phyloP scores from a whole-genome alignment of 768 basidiomycete species.

The Chalciporus sphaerocephalus region DNA sequence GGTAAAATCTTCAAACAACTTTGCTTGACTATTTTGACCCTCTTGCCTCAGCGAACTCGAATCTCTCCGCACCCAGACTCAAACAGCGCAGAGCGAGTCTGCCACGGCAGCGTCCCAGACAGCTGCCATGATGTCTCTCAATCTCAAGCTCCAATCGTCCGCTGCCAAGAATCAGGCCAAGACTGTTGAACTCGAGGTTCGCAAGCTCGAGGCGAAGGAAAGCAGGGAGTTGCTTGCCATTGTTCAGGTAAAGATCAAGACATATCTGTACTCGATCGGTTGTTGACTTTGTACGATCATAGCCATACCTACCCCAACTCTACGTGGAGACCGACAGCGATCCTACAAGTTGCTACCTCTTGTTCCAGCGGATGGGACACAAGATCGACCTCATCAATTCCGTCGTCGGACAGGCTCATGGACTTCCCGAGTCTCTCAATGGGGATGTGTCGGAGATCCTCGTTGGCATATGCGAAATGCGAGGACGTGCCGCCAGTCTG shows the following conservation, averaged over 20 bases:
- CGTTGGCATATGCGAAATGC: conserved; percentile 95
- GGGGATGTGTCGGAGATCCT: conserved; percentile 77
- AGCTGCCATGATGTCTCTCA: conserved; percentile 90
- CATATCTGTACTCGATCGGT: neutral
- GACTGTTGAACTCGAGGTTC: conserved; percentile 85
- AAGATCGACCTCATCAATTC: conserved; percentile 86
- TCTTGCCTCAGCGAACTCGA: conserved; percentile 72
- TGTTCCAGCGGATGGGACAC: conserved; percentile 84
- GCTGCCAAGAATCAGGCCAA: conserved; percentile 88
- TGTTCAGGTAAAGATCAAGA: conserved; percentile 58
- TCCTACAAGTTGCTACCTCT: conserved; percentile 83
- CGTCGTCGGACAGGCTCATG: conserved; percentile 78
- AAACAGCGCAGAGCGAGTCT: conserved; percentile 78
- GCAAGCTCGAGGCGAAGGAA: conserved; percentile 80
- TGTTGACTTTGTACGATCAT: conserved; percentile 1
- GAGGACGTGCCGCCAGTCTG: conserved; percentile 75
- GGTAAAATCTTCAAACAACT: conserved; percentile 38
- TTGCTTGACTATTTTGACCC: conserved; percentile 9
- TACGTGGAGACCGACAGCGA: conserved; percentile 89
- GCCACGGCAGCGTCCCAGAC: conserved; percentile 82
- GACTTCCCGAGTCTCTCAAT: conserved; percentile 80
- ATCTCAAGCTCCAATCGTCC: conserved; percentile 89
- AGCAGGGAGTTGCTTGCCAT: conserved; percentile 76
- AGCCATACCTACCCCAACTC: conserved; percentile 89
- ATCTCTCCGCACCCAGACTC: conserved; percentile 74